Evolutionary conservation across 2,329 filamentous ascomycete genomes (phyloP).

Genomic region (Teratosphaeria epicoccoides): DNA sequence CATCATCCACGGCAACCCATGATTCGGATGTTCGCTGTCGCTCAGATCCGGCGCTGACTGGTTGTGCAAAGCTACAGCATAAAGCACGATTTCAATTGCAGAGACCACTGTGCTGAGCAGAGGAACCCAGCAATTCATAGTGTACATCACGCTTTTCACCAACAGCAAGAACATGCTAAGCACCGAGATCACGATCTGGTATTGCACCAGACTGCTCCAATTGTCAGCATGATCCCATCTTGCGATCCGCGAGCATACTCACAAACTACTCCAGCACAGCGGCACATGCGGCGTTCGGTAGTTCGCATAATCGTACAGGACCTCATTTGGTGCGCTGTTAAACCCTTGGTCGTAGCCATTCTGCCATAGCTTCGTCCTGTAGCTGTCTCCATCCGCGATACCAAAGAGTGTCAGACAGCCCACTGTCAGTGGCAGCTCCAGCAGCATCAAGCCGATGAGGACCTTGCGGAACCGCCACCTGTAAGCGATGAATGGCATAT

Average conservation of each 20-base stretch:
- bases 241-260: constrained; percentile 24
- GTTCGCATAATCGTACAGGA: constrained; percentile 66
- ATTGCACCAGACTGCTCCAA: constrained; percentile 55
- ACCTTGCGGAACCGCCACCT: constrained; percentile 44
- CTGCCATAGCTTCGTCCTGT: constrained; percentile 61
- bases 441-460: constrained; percentile 47
- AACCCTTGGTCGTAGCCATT: constrained; percentile 60
- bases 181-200: constrained; percentile 66
- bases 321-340: constrained; percentile 61
- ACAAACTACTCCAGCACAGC: constrained; percentile 65
- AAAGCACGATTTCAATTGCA: constrained; percentile 49
- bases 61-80: constrained; percentile 55
- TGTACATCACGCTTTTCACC: constrained; percentile 56
- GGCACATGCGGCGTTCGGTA: constrained; percentile 51
- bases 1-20: constrained; percentile 63
- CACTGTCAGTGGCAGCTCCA: constrained; percentile 57
- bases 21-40: constrained; percentile 52
- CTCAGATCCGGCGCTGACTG: constrained; percentile 64
- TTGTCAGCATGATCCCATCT: not conserved
- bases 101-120: constrained; percentile 52
- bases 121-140: constrained; percentile 62
- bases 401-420: constrained; percentile 59
- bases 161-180: constrained; percentile 67
- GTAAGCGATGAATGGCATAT: constrained; percentile 31
- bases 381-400: constrained; percentile 62